Evolutionary conservation across 306 rosid species (phyloP), one percentile per base, ranked within the genome.

Genomic region (Quercus robur): DNA sequence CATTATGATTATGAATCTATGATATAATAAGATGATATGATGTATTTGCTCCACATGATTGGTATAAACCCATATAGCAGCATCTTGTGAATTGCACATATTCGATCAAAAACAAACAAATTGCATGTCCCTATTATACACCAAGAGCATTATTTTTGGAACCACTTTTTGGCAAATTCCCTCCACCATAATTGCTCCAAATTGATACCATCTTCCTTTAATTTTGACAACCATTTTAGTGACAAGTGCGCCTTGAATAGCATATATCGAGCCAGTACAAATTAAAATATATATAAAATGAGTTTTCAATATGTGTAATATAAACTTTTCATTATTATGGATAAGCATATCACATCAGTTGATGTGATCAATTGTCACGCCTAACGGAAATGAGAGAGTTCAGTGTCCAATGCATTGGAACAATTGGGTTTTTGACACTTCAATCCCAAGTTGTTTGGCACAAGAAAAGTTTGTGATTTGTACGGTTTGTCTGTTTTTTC

Each of bases 121-220:
- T 68, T 63, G 52, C 56, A 66, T 54, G 78, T 67, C 58, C 66
- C 76, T 59, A 49, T 78, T 68, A 67, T 9, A 44, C 75, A 56
- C 76, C 63, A 72, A 73, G 71, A 82, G 79, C 75, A 38, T 82
- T 72, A 57, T 71, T 64, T 70, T 76, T 11, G 62, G 75, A 21
- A 38, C 72, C 44, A 75, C 82, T 78, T 78, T 68, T 74, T 57
- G 28, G 35, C 41, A 51, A 73, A 77, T 71, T 41, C 76, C 21
- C 78, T 41, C 67, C 72, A 74, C 82, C 62, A 78, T 83, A 74
- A 78, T 74, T 75, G 86, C 75, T 20, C 54, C 33, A 75, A 31
- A 71, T 31, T 58, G 79, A 82, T 77, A 68, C 81, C 20, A 56
- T 13, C 66, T n/a, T 54, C 59, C 44, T 15, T 55, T 17, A n/a